Evolutionary conservation across 768 basidiomycete genomes (phyloP), one percentile per base, ranked within the genome.

Genomic region (Tylopilus cervinicoccineus): DNA sequence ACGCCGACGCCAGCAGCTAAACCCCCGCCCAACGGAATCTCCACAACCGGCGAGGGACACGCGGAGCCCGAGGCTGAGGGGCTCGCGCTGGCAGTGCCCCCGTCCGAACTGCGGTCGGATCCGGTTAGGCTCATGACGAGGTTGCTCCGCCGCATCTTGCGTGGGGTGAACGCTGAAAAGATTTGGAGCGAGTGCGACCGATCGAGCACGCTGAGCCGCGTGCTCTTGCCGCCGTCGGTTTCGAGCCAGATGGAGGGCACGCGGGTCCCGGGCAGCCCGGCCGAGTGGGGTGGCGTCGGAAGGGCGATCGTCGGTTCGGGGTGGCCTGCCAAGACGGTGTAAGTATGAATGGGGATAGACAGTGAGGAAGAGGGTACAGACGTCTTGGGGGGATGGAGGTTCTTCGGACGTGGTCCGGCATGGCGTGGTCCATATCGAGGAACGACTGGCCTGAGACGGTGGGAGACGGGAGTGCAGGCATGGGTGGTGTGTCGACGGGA

Each of bases 231-330:
- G 16, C 66, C 67, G 51, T 79, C 77, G 5, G 67, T 65, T 50
- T 75, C 68, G 45, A 74, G 65, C 80, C 78, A 79, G 55, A 77
- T 72, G 2, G 77, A 76, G 1, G 80, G 77, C 16, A 79, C 71
- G 0, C 26, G 47, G 0, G 61, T 58, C 3, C 14, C 43, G 2
- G 53, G 48, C 31, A 59, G 57, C 16, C 56, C 46, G 8, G 61
- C 56, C 20, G 65, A 55, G 24, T 55, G 59, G 6, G 65, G 60
- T 6, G 56, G 52, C 5, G 52, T 40, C 1, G 63, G 63, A 5
- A 60, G 50, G n/a, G 46, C 29, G 24, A 44, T 12, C 3, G 33
- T 43, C 27, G 63, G 52, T 45, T 56, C 43, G 2, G 59, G 48
- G 16, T 42, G 43, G 5, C 55, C 63, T 65, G 19, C 32, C 3